Base-by-base conservation (phyloP, 495 filamentous ascomycete genomes). In the Trichocladium antarcticum region DNA sequence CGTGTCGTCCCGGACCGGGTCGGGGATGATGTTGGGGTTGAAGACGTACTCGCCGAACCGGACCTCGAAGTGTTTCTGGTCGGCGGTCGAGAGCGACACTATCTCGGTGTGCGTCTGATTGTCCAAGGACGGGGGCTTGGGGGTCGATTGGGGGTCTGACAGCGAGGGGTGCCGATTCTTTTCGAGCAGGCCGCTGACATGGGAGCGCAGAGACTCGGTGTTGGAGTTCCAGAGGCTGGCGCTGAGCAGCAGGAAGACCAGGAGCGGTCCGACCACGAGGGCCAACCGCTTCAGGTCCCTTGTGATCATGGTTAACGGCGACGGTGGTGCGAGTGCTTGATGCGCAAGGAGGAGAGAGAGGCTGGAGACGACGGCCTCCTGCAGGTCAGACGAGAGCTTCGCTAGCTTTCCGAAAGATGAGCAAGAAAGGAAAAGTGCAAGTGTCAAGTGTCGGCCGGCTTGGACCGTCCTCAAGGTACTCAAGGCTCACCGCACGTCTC, bases 11-110 rank as follows among this genome's bases (percentile, higher is more conserved):
- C 57, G 56, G 5, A 51, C 55, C 1, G 69, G 74, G 47, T 76
- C 75, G 3, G 76, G 74, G 37, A 78, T 64, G 49, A 78, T 71
- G 57, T 73, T 78, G 29, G 76, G 74, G 45, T 77, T 78, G 32
- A 70, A 66, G 45, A 61, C 61, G 9, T 45, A 35, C 5, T 53
- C 47, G 40, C 56, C 69, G 54, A 75, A 73, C 8, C 62, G 55
- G 58, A 78, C 64, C 31, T 42, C 44, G 49, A 73, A 76, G 56
- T 62, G 74, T 27, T 56, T 62, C 28, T 50, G 50, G 47, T 74
- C 61, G 1, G 54, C 12, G 17, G 63, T 71, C 6, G 70, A 73
- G 21, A 57, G 27, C 0, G 74, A 76, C 51, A 60, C 68, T 15
- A 79, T 49, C 37, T 68, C 58, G 40, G 56, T 48, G 47, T 68